phyloP scores from a whole-genome alignment of 1,139 yeast species.

The Magnusiomyces paraingens region DNA sequence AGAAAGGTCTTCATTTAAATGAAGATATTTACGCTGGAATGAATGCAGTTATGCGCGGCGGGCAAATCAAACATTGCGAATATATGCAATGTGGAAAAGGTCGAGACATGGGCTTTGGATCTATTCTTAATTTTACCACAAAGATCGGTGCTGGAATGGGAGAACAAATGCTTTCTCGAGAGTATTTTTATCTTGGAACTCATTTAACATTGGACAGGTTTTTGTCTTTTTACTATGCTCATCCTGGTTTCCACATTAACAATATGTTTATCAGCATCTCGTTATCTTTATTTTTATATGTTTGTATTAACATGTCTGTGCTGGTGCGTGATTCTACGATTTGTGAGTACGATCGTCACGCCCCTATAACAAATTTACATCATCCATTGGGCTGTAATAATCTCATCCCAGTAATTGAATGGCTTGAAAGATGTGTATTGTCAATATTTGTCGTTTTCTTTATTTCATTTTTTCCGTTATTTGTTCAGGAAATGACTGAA shows the following conservation, averaged over 20 bases:
- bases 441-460: conserved; percentile 80
- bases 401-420: conserved; percentile 63
- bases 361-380: conserved; percentile 54
- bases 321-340: conserved; percentile 51
- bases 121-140: conserved; percentile 76
- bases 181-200: conserved; percentile 76
- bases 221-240: conserved; percentile 82
- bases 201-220: conserved; percentile 73
- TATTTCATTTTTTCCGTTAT: conserved; percentile 72
- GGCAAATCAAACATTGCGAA: conserved; percentile 81
- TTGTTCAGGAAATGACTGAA: conserved; percentile 74
- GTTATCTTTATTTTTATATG: conserved; percentile 61
- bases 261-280: conserved; percentile 74
- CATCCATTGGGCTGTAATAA: conserved; percentile 70
- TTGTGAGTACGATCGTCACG: conserved; percentile 50
- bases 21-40: conserved; percentile 93
- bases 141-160: conserved; percentile 97
- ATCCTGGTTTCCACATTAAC: conserved; percentile 84
- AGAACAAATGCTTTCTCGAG: conserved; percentile 79
- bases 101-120: conserved; percentile 78
- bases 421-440: conserved; percentile 76
- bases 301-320: conserved; percentile 62
- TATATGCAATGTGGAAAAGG: conserved; percentile 91
- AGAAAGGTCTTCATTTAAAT: conserved; percentile 74
- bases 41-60: conserved; percentile 75